Percentiles rank a stretch among this genome's conserved stretches.
phyloP scores from a whole-genome alignment of 495 filamentous ascomycete genomes.

The Penicilliopsis zonata region DNA sequence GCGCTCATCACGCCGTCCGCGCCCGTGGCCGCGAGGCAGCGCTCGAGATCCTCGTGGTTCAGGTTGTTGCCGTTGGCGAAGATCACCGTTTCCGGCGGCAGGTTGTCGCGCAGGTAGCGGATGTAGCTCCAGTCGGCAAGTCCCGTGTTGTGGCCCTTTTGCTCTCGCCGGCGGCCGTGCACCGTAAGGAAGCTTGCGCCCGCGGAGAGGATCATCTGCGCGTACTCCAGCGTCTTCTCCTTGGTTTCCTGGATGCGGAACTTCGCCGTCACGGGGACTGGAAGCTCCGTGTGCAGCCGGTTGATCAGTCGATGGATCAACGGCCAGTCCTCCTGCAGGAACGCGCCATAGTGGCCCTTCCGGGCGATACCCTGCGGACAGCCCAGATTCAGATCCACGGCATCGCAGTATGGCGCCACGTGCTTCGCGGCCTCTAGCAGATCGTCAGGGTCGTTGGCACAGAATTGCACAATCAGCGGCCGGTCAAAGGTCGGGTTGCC shows the following conservation, averaged over 20 bases:
- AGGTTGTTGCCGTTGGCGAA: slow-evolving; percentile 96
- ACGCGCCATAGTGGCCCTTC: slow-evolving; percentile 84
- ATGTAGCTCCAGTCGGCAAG: slow-evolving; percentile 85
- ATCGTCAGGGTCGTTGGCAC: slow-evolving; percentile 73
- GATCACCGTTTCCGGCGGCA: slow-evolving; percentile 80
- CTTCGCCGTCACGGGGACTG: slow-evolving; percentile 85
- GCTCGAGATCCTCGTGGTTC: slow-evolving; percentile 64
- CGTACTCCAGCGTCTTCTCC: slow-evolving; percentile 81
- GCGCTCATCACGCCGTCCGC: slow-evolving; percentile 93
- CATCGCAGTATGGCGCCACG: slow-evolving; percentile 78
- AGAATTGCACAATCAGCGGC: slow-evolving; percentile 93
- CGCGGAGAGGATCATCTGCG: slow-evolving; percentile 72
- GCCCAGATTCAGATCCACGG: slow-evolving; percentile 93
- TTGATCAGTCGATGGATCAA: slow-evolving; percentile 71
- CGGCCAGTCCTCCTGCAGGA: slow-evolving; percentile 85
- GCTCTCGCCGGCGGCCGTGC: slow-evolving; percentile 78
- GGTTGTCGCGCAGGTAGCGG: slow-evolving; percentile 65
- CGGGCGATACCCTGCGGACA: slow-evolving; percentile 93
- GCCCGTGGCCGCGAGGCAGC: slow-evolving; percentile 72
- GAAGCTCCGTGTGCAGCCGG: slow-evolving; percentile 55
- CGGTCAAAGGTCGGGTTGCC: slow-evolving; percentile 74
- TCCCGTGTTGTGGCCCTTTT: slow-evolving; percentile 93
- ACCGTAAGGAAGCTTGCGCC: slow-evolving; percentile 89
- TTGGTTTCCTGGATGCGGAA: slow-evolving; percentile 81
- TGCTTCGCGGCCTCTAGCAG: slow-evolving; percentile 64